These are phyloP conservation scores for Rhizopogon vesiculosus DNA, from an alignment of 768 basidiomycete genomes.

Conservation along the genomic window DNA sequence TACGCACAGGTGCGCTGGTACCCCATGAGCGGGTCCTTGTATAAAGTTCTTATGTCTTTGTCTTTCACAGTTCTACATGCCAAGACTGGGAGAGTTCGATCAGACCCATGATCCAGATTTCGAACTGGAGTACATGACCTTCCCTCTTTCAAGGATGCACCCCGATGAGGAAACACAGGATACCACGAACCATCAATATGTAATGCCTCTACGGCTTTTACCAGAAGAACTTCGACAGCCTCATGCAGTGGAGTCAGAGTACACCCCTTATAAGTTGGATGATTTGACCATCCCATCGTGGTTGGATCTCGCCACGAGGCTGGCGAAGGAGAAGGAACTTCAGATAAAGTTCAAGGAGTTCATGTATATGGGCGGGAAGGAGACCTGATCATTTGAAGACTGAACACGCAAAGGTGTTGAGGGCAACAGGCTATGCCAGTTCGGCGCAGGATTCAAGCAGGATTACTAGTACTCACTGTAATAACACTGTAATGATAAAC, in stretches of 20 bases:
- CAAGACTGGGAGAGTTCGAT: conserved; percentile 44
- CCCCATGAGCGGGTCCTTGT: conserved; percentile 1
- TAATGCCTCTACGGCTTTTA: conserved; percentile 53
- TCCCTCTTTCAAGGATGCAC: conserved; percentile 38
- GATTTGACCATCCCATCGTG: conserved; percentile 79
- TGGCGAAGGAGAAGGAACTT: conserved; percentile 52
- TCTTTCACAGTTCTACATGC: conserved; percentile 56
- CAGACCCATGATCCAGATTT: conserved; percentile 51
- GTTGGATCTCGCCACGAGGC: conserved; percentile 56
- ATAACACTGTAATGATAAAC: too few relatives aligned
- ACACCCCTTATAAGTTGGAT: conserved; percentile 64
- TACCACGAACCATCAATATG: conserved; percentile 30
- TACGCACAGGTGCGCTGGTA: conserved; percentile 70
- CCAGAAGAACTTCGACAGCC: conserved; percentile 42
- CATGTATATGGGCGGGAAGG: conserved; percentile 62
- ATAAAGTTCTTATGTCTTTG: background rate
- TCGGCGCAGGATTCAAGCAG: too few relatives aligned
- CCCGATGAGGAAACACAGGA: conserved; percentile 18
- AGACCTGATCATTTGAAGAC: conserved; percentile 10
- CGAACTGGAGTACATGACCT: conserved; percentile 78
- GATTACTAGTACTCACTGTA: too few relatives aligned
- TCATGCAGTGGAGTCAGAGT: conserved; percentile 40
- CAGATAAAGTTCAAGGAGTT: conserved; percentile 59
- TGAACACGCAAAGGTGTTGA: too few relatives aligned
- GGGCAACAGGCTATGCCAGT: too few relatives aligned